Evolutionary conservation across 2,329 filamentous ascomycete genomes (phyloP).

Genomic region (Monascus ruber): DNA sequence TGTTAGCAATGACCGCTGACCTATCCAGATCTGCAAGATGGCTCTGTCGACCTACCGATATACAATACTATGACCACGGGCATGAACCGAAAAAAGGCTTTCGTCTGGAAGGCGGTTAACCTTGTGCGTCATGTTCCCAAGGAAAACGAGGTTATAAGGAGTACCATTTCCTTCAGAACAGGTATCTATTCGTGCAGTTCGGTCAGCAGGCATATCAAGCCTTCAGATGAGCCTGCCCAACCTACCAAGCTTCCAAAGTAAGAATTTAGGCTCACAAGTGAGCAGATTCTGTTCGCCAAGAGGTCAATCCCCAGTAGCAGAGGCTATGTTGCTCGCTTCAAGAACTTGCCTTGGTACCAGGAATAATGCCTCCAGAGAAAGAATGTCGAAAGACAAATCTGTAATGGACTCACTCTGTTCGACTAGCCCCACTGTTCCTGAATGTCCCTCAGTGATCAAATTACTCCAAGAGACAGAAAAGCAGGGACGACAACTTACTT

Average conservation of each 20-base stretch:
- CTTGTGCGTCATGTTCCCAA: background rate
- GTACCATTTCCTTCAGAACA: constrained; percentile 80
- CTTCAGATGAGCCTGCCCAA: constrained; percentile 9
- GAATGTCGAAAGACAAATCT: constrained; percentile 75
- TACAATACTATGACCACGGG: constrained; percentile 73
- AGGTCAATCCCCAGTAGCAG: constrained; percentile 9
- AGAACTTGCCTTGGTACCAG: constrained; percentile 57
- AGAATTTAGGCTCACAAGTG: constrained; percentile 71
- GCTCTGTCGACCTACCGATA: constrained; percentile 41
- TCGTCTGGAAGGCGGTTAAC: constrained; percentile 41
- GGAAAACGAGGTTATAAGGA: constrained; percentile 1
- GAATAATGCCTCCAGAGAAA: constrained; percentile 78
- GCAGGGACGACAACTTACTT: constrained; percentile 43
- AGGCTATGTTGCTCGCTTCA: constrained; percentile 2
- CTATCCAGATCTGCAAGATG: constrained; percentile 4
- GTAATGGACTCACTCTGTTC: constrained; percentile 52
- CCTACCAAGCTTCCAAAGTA: constrained; percentile 56
- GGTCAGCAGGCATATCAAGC: constrained; percentile 7
- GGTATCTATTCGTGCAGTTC: constrained; percentile 48
- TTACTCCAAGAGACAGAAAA: constrained; percentile 11
- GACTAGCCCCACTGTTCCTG: constrained; percentile 56
- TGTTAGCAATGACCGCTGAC: constrained; percentile 1
- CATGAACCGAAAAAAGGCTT: constrained; percentile 76
- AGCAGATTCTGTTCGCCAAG: constrained; percentile 54
- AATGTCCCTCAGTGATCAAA: background rate